Evolutionary conservation across 371 early-diverging fungal species (phyloP).

Genomic region (Haplosporangium sp.): DNA sequence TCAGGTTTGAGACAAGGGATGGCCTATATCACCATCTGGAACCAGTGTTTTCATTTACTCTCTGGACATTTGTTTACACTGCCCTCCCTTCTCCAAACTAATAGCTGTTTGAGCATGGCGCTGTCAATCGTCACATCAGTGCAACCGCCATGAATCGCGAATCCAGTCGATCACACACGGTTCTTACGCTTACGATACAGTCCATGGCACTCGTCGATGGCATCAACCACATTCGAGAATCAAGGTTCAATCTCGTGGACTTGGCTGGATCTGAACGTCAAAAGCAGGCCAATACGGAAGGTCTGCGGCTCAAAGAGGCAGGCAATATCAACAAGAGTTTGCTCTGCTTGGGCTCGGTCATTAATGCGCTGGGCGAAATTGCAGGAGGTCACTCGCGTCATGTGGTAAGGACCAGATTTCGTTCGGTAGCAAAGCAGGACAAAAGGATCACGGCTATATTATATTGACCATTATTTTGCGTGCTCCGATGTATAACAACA

Average conservation of each 20-base stretch:
- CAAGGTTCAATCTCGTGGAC: conserved; percentile 84
- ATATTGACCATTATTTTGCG: neutral
- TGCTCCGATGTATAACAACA: neutral
- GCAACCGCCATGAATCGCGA: conserved; percentile 73
- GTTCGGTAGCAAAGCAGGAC: neutral
- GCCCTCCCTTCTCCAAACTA: neutral
- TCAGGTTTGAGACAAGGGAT: neutral
- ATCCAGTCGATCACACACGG: conserved; percentile 72
- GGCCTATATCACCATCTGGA: too few relatives aligned
- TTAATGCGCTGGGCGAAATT: conserved; percentile 86
- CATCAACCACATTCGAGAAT: conserved; percentile 68
- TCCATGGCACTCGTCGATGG: conserved; percentile 62
- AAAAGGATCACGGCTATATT: neutral
- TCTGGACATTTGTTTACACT: neutral
- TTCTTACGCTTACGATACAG: conserved; percentile 69
- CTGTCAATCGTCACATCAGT: conserved; percentile 65
- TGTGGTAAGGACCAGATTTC: conserved; percentile 56
- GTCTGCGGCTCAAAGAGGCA: conserved; percentile 86
- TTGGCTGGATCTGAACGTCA: conserved; percentile 94
- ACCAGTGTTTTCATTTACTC: neutral
- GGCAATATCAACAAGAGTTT: conserved; percentile 92
- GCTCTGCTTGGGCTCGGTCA: conserved; percentile 91
- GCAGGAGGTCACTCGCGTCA: conserved; percentile 76
- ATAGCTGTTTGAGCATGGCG: conserved; percentile 63
- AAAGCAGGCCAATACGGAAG: conserved; percentile 81